phyloP scores from a whole-genome alignment of 257 asterid genomes.

The Solanum pinnatisectum region DNA sequence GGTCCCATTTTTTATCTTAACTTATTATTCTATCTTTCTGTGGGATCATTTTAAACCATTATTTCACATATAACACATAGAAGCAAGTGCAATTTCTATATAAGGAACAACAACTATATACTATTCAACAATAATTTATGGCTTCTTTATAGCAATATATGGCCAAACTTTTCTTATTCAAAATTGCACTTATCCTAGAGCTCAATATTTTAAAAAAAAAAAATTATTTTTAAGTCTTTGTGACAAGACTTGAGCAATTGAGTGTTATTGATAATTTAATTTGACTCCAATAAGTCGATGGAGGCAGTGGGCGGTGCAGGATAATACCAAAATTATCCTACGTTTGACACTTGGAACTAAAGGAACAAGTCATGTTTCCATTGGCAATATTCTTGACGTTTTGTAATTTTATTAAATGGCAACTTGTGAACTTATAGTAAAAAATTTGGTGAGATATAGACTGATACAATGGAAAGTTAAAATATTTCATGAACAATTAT shows the following conservation, averaged over 20 bases:
- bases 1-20: neutral
- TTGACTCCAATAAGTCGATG: neutral
- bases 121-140: neutral
- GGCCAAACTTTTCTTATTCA: neutral
- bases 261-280: neutral
- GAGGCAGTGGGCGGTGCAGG: neutral
- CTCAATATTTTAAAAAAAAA: neutral
- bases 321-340: neutral
- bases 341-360: neutral
- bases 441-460: neutral
- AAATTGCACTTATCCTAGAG: neutral
- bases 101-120: neutral
- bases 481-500: neutral
- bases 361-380: neutral
- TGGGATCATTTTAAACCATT: neutral
- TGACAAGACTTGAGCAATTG: neutral
- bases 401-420: neutral
- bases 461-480: neutral
- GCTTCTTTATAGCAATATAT: neutral
- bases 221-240: neutral
- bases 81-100: neutral
- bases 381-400: neutral
- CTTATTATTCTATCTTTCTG: neutral
- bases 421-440: neutral
- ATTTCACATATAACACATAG: neutral